phyloP scores from a whole-genome alignment of 371 early-diverging fungal genomes.

The Actinomucor elegans region DNA sequence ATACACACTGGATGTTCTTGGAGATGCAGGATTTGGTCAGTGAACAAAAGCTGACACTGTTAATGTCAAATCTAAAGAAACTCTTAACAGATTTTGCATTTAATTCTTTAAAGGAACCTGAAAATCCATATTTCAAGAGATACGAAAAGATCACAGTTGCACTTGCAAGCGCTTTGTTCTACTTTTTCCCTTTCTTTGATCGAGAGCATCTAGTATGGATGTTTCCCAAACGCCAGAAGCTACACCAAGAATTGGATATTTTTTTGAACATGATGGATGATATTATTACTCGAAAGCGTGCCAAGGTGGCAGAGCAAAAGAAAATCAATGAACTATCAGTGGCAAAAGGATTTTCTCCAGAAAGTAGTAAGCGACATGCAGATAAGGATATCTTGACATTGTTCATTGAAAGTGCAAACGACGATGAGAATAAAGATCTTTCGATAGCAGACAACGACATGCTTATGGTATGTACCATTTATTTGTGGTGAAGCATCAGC shows the following conservation, averaged over 20 bases:
- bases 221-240: conserved; percentile 25
- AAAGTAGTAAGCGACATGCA: neutral
- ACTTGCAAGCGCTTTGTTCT: conserved; percentile 4
- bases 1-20: conserved; percentile 32
- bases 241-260: conserved; percentile 20
- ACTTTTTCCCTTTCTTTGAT: conserved; percentile 23
- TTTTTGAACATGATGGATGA: neutral
- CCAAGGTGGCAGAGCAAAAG: neutral
- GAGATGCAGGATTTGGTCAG: conserved; percentile 30
- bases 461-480: neutral
- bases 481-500: neutral
- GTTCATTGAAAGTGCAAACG: conserved; percentile 1
- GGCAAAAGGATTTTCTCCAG: too few species aligned
- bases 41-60: conserved; percentile 11
- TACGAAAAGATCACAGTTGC: conserved; percentile 19
- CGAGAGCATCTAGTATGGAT: conserved; percentile 1
- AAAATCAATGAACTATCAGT: too few species aligned
- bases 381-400: conserved; percentile 7
- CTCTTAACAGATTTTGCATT: conserved; percentile 21
- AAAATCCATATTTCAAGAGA: conserved; percentile 10
- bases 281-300: neutral
- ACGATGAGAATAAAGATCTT: conserved; percentile 5
- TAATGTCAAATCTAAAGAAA: too few species aligned
- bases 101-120: conserved; percentile 9
- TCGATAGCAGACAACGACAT: neutral